Base-by-base conservation (phyloP, 331 rosid species). In the Erythrophleum ivorense region DNA sequence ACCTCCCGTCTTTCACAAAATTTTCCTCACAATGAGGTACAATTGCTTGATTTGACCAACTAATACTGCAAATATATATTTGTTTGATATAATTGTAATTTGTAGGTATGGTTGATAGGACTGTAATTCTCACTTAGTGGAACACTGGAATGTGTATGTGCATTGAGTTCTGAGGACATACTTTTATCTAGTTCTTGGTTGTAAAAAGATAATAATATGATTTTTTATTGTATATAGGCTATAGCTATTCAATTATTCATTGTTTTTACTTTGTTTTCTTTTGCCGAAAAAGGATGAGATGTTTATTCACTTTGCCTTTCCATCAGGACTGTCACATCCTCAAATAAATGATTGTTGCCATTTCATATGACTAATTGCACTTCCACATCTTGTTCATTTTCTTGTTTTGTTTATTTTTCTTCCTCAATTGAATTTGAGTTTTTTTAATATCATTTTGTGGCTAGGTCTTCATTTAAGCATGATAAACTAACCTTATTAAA, bases 91-190 rank as follows among this genome's bases (percentile, higher is more conserved):
- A 21, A 58, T 58, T 19, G 34, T 58, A 58, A 71, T 18, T 71
- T 13, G 41, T 48, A 71, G 75, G 57, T 52, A 46, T 46, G 57
- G 75, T 46, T 71, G 59, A 12, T 71, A 71, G 75, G 75, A 71
- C 75, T 71, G 58, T 21, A 18, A 48, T 21, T 71, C 5, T 14
- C 75, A 24, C 12, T 48, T 2, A 18, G 36, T 9, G 21, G 41
- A 70, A 21, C 7, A 13, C n/a, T 52, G 41, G 34, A 70, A 45
- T 70, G 19, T 71, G 75, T 29, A 71, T 71, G 52, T 21, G 58
- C 75, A 46, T n/a, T 63, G 41, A 33, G 3, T 71, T 71, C 19
- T 24, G 43, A 31, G 54, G 55, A 69, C 52, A n/a, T 31, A 43
- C 10, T 59, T 29, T 31, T 68, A 41, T 41, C 29, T 19, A 40